Base-by-base conservation (phyloP, 208 protist species). In the Leishmania tropica region DNA sequence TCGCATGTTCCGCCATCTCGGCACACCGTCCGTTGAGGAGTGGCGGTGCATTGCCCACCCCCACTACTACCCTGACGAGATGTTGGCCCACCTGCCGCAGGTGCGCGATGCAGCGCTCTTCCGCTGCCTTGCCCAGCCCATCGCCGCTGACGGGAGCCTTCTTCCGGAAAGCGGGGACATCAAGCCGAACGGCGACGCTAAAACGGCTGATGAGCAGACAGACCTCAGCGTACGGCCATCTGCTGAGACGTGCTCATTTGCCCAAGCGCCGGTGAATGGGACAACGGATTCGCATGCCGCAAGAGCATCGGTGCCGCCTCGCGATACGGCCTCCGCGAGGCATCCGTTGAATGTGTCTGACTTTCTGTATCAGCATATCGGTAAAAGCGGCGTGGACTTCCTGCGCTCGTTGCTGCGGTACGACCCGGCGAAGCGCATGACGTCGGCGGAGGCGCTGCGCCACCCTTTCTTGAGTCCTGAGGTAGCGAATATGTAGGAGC, bases 31-130 rank as follows among this genome's bases (percentile, higher is more conserved):
- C 64, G 90, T 98, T 76, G 81, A 89, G 45, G 87, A 93, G 70
- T 99, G 99, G 99, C 91, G 93, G n/a, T 96, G 98, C 71, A 98
- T 99, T 31, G 95, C 96, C 0, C 72, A 91, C 72, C 93, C 99
- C n/a, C 95, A 95, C 45, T 93, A 99, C 81, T 99, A 97, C 84
- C 81, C 80, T 6, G 97, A 95, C 71, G 72, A 84, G 53, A 94
- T 96, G 71, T 99, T 98, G 83, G 96, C 94, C 7, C 84, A 94
- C 28, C 99, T 94, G 90, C 84, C 88, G 42, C 86, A 89, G 68
- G 68, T 86, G 11, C 65, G 35, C n/a, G 53, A 62, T 42, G 77
- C 74, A 3, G 56, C 78, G 3, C 68, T 89, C 21, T 89, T 89
- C 42, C 64, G 35, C 58, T 80, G 79, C 45, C 53, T 67, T 4